Evolutionary conservation across 257 asterid genomes (phyloP), one percentile per base, ranked within the genome.

Genomic region (Solanum acaule): DNA sequence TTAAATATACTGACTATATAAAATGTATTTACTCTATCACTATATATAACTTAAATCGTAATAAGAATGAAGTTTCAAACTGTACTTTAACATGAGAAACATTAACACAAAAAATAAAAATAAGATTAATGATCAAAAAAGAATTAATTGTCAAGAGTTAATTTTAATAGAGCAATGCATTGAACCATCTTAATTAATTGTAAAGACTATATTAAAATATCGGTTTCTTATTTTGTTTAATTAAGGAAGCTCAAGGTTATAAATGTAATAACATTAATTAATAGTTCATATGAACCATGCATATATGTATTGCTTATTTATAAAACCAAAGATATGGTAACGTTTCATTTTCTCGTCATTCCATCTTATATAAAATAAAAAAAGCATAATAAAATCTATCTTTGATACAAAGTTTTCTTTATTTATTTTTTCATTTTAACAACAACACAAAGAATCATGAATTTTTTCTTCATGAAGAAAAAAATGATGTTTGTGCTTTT

Each of bases 231-330:
- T 29, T 49, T 52, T 82, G 44, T 20, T 49, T 52, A 82, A 82
- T 49, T 49, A 82, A 82, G 29, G 44, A 49, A 31, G 31, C 22
- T 82, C 76, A 88, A 89, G 90, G 89, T 67, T 84, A 88, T 7
- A 88, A 87, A 23, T 31, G 93, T 90, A 88, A 87, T 87, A 88
- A 75, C 52, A 81, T 10, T 79, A 79, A 46, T 67, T 49, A 91
- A 92, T 18, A 56, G 90, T 93, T 91, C 91, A 90, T 83, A 89
- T 79, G 89, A 91, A 90, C 93, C 93, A 90, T 91, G 94, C 91
- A 88, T 59, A 73, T 70, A 16, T 34, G 8, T 29, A 8, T 38
- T n/a, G 85, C 90, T 76, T 68, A 12, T 87, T 11, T 40, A 85
- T 49, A 67, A 84, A 90, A 70, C 86, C 89, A 89, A 77, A 90